Evolutionary conservation across 139 green algal species (phyloP).

Genomic region (Microglena sp.): DNA sequence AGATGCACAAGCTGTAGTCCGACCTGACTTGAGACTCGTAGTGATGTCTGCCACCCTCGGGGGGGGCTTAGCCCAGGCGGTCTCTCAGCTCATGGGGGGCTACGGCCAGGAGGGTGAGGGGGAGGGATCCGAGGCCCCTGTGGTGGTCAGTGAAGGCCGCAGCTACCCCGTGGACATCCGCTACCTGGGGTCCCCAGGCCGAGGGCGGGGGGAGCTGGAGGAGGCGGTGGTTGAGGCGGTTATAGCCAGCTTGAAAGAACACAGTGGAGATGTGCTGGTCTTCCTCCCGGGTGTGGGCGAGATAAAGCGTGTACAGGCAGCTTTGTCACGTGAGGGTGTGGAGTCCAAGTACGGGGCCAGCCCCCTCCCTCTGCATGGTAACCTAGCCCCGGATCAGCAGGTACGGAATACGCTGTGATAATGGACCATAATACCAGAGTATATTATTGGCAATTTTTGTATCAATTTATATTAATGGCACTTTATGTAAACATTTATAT

Average conservation of each 20-base stretch:
- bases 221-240: constrained; percentile 26
- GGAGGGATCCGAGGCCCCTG: constrained; percentile 9
- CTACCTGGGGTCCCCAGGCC: background rate
- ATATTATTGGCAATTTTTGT: too few relatives aligned
- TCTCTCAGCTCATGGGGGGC: constrained; percentile 23
- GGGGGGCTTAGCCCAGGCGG: constrained; percentile 33
- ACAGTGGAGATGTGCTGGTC: constrained; percentile 24
- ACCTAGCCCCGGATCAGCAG: constrained; percentile 37
- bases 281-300: constrained; percentile 53
- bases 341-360: too few relatives aligned
- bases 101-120: background rate
- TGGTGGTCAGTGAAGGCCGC: constrained; percentile 41
- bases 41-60: constrained; percentile 62
- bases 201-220: constrained; percentile 24
- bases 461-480: too few relatives aligned
- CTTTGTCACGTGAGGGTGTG: background rate
- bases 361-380: constrained; percentile 54
- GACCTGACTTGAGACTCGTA: constrained; percentile 28
- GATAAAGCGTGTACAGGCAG: constrained; percentile 26
- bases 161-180: constrained; percentile 36
- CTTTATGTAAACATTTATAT: too few relatives aligned
- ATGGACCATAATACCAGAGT: too few relatives aligned
- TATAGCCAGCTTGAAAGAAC: constrained; percentile 7
- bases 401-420: too few relatives aligned
- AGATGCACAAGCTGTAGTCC: constrained; percentile 22